These are phyloP conservation scores for Aspergillus niger DNA, from an alignment of 2,329 filamentous ascomycete genomes.

Conservation along the genomic window DNA sequence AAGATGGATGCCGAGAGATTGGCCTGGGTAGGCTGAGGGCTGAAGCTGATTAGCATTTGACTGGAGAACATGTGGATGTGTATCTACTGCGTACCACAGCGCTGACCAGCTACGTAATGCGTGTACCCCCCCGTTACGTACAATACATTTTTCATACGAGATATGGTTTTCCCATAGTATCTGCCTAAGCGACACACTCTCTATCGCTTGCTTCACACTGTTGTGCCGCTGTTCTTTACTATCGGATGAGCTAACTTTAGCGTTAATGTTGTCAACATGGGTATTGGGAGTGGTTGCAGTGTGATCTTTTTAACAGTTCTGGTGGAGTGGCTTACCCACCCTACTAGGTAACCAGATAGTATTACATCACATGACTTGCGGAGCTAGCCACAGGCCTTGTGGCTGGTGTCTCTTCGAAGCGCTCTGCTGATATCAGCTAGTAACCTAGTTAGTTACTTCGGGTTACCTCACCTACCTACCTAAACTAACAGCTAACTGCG, in stretches of 20 bases:
- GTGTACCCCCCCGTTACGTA: background rate
- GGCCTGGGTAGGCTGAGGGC: background rate
- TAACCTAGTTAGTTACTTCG: background rate
- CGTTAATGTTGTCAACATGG: background rate
- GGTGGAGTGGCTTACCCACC: background rate
- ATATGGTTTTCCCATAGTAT: too few relatives aligned
- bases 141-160: background rate
- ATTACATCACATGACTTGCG: background rate
- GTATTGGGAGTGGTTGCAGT: background rate
- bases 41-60: background rate
- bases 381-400: background rate
- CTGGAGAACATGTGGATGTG: background rate
- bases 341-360: too few relatives aligned
- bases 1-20: background rate
- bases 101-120: background rate
- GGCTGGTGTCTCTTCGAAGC: background rate
- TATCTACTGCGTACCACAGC: background rate
- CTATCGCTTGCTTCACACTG: background rate
- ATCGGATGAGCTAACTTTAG: too few relatives aligned
- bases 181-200: background rate
- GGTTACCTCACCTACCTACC: constrained; percentile 1
- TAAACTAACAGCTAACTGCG: constrained; percentile 7
- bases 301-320: background rate
- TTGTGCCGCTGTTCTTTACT: too few relatives aligned
- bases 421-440: constrained; percentile 7